Percentiles rank a stretch among this genome's conserved stretches.
phyloP scores from a whole-genome alignment of 164 flowering plant species.

The Tinospora cordifolia region DNA sequence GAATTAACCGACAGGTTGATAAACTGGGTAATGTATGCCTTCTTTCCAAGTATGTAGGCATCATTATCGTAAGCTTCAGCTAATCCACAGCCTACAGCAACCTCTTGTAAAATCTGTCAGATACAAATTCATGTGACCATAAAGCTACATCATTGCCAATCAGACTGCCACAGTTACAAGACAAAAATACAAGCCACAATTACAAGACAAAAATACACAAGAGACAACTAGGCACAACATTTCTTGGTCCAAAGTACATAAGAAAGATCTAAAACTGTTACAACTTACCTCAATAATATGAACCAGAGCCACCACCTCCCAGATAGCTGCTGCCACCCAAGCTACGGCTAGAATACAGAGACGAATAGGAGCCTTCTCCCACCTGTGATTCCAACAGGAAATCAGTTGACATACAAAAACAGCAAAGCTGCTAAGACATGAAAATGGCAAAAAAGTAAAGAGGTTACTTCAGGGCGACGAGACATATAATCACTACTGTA shows the following conservation, averaged over 20 bases:
- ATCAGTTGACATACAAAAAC: neutral
- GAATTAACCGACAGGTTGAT: constrained; percentile 4
- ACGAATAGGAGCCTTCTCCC: constrained; percentile 80
- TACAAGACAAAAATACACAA: neutral
- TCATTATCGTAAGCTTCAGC: constrained; percentile 31
- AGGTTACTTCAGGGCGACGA: constrained; percentile 70
- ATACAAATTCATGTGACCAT: constrained; percentile 50
- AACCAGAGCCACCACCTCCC: constrained; percentile 62
- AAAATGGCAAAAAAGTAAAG: neutral
- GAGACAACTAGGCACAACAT: neutral
- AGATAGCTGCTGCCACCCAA: constrained; percentile 66
- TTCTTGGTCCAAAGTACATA: neutral
- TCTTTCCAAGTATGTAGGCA: constrained; percentile 28
- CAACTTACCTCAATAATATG: constrained; percentile 71
- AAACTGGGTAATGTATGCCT: constrained; percentile 4
- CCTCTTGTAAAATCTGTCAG: constrained; percentile 49
- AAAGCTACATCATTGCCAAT: constrained; percentile 24
- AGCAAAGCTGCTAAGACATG: neutral
- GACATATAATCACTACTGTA: constrained; percentile 68
- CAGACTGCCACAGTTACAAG: constrained; percentile 17
- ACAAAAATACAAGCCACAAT: constrained; percentile 12
- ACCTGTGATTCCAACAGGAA: constrained; percentile 36
- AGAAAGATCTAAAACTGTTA: neutral
- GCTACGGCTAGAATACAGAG: constrained; percentile 70
- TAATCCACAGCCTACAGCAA: constrained; percentile 50